A percentile compares a stretch with the other conserved stretches of the same genome.
Conservation (phyloP, 1,284 basidiomycete species). For the Xerocomus minutiporus region DNA sequence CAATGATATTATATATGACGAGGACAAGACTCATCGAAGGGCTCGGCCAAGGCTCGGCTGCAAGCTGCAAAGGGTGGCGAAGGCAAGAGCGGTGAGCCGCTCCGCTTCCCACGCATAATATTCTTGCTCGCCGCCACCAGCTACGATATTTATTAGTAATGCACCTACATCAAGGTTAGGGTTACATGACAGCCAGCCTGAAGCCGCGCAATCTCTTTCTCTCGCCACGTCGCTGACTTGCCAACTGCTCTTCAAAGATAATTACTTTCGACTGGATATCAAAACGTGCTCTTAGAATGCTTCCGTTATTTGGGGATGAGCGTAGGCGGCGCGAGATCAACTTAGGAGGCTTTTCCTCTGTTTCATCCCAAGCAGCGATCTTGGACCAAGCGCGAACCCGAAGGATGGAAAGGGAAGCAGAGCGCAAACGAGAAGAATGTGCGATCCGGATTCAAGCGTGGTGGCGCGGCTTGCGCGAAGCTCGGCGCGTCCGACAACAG, state of each 20-base stretch:
- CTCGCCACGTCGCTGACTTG: neutral
- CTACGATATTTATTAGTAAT: no score
- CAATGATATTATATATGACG: no score
- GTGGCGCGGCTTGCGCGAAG: constrained; percentile 53
- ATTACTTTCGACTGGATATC: neutral
- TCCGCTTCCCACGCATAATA: no score
- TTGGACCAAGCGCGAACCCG: constrained; percentile 57
- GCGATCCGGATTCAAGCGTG: constrained; percentile 63
- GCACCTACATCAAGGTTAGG: neutral
- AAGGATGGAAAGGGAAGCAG: constrained; percentile 53
- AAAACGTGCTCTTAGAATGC: constrained; percentile 13
- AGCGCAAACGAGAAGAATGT: constrained; percentile 51
- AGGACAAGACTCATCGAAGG: no score
- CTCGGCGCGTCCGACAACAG: constrained; percentile 37
- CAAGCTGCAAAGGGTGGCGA: no score
- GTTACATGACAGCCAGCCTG: constrained; percentile 9
- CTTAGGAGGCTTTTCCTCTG: constrained; percentile 60
- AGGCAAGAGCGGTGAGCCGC: no score
- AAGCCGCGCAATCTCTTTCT: neutral
- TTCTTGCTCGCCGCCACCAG: no score
- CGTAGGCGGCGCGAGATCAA: constrained; percentile 63
- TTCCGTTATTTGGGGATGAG: constrained; percentile 32
- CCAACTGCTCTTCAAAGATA: neutral
- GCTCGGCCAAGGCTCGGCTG: no score
- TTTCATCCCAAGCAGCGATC: constrained; percentile 51